Conservation (phyloP, 2,329 filamentous ascomycete species). For the Epichloe baconii region DNA sequence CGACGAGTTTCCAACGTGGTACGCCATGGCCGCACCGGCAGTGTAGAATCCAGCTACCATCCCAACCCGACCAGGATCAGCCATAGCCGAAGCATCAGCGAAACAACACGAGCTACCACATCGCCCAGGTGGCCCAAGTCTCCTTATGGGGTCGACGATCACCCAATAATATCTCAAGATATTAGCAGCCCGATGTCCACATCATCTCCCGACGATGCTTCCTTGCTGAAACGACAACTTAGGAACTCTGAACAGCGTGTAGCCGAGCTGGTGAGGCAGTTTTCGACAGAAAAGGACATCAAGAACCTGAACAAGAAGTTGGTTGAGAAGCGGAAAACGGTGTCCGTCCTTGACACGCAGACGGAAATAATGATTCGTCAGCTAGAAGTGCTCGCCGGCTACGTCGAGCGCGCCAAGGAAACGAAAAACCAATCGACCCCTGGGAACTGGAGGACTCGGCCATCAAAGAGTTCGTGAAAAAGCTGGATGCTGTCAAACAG, state of each 20-base stretch:
- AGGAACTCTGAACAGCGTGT: conserved; percentile 73
- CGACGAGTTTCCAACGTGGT: conserved; percentile 87
- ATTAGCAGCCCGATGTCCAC: conserved; percentile 61
- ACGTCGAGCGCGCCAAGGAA: conserved; percentile 76
- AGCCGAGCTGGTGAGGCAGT: conserved; percentile 73
- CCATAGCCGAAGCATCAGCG: conserved; percentile 51
- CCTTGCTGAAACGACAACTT: conserved; percentile 60
- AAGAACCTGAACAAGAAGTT: conserved; percentile 78
- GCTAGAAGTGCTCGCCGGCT: conserved; percentile 77
- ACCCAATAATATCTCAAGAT: conserved; percentile 33
- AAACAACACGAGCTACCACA: conserved; percentile 49
- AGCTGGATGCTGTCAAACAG: conserved; percentile 48
- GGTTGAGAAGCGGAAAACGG: conserved; percentile 86
- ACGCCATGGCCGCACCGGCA: conserved; percentile 81
- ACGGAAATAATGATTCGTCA: conserved; percentile 92
- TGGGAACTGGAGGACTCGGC: conserved; percentile 76
- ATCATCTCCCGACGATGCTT: conserved; percentile 51
- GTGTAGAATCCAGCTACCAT: conserved; percentile 44
- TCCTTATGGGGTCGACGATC: conserved; percentile 41
- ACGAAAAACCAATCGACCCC: conserved; percentile 66
- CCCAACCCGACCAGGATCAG: conserved; percentile 25
- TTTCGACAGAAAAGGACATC: conserved; percentile 48
- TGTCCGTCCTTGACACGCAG: conserved; percentile 86
- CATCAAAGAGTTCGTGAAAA: conserved; percentile 81
- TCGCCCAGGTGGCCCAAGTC: conserved; percentile 62